Conservation (phyloP, 352 stramenopile genomes). For the Phytophthora podocarpi region DNA sequence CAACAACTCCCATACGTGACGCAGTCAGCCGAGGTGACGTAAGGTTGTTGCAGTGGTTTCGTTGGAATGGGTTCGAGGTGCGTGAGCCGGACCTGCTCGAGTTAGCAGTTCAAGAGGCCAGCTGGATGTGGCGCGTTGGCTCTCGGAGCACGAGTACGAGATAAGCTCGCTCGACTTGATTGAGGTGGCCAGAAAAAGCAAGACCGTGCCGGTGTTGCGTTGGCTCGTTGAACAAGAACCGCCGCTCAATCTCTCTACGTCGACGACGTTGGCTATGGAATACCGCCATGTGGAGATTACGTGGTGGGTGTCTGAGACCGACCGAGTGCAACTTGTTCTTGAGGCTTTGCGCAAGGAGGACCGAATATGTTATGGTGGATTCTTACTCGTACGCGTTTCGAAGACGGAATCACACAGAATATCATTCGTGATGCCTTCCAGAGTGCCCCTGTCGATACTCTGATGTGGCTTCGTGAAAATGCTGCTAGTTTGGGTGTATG, state of each 20-base stretch:
- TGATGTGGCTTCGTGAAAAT: too few species aligned
- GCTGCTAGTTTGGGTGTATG: too few species aligned
- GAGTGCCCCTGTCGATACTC: too few species aligned
- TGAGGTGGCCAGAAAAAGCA: not conserved
- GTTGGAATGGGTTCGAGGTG: not conserved
- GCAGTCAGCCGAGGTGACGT: not conserved
- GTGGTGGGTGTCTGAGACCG: not conserved
- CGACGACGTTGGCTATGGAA: not conserved
- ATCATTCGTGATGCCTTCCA: too few species aligned
- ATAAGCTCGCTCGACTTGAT: not conserved
- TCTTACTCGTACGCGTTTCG: not conserved
- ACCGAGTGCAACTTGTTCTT: not conserved
- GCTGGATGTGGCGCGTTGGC: not conserved
- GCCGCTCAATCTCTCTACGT: not conserved
- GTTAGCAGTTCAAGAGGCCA: not conserved
- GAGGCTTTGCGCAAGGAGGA: not conserved
- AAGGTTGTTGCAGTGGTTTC: slow-evolving; percentile 8
- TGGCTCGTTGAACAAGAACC: not conserved
- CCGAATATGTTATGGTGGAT: not conserved
- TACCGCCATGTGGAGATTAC: not conserved
- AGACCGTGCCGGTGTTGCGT: not conserved
- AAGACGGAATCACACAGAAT: too few species aligned
- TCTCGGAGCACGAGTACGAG: not conserved
- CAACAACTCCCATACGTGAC: not conserved
- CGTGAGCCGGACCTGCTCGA: not conserved